Percentiles rank a stretch among this genome's conserved stretches.
Evolutionary conservation across 768 basidiomycete species (phyloP).

Genomic region (Astraeus odoratus): DNA sequence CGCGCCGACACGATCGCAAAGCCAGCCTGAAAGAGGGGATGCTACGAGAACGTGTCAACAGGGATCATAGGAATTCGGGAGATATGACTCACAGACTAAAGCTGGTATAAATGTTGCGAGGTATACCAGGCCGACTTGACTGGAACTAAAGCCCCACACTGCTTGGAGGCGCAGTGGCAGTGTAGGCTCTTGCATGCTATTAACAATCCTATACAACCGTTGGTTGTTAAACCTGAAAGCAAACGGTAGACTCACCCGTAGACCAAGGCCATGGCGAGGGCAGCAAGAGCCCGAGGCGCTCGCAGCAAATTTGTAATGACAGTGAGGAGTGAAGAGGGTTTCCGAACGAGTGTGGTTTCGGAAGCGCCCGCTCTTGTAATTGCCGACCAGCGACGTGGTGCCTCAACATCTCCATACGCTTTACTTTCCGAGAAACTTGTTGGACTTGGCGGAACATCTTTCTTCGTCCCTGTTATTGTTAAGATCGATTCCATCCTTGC

Average conservation of each 20-base stretch:
- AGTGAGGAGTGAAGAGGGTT: conserved; percentile 31
- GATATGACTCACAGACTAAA: conserved; percentile 47
- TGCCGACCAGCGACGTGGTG: not conserved
- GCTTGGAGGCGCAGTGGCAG: conserved; percentile 48
- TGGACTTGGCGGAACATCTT: not conserved
- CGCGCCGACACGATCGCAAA: conserved; percentile 49
- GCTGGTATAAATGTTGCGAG: conserved; percentile 59
- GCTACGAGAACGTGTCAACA: conserved; percentile 31
- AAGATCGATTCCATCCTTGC: not conserved
- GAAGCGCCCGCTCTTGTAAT: conserved; percentile 1
- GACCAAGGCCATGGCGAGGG: conserved; percentile 38
- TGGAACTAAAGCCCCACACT: conserved; percentile 41
- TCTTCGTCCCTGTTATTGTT: not conserved
- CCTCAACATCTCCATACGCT: not conserved
- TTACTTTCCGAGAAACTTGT: not conserved
- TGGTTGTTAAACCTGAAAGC: not conserved
- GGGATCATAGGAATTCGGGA: not conserved
- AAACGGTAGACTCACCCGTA: conserved; percentile 44
- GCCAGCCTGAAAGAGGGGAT: conserved; percentile 51
- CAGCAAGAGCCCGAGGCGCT: conserved; percentile 44
- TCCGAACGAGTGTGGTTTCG: conserved; percentile 11
- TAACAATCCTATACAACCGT: conserved; percentile 34
- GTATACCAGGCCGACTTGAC: conserved; percentile 59
- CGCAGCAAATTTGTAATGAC: conserved; percentile 37
- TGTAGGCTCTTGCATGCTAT: conserved; percentile 47